Evolutionary conservation across 495 filamentous ascomycete genomes (phyloP), one percentile per base, ranked within the genome.

Genomic region (Aspergillus wentii): DNA sequence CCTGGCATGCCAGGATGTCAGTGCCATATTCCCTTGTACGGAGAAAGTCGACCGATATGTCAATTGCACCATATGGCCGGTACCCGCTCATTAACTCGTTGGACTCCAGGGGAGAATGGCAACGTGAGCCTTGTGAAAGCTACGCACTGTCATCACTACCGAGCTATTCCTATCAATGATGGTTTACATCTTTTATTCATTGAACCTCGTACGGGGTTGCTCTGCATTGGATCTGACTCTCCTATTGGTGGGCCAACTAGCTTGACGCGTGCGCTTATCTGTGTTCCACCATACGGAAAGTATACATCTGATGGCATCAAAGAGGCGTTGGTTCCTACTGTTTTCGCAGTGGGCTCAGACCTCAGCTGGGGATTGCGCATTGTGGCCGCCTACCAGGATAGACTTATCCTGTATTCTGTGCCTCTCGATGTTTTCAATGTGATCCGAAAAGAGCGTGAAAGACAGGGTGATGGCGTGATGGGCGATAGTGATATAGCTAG

Each of bases 121-220:
- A 46, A 49, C 8, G 41, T 64, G n/a, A 57, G 51, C 21, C 47
- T 65, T 17, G 48, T 69, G 15, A 56, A 58, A 14, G 59, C 66
- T 15, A 66, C 61, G 0, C 66, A 70, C 40, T 74, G 67, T 18
- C 80, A 86, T 47, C 80, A 88, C 48, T 84, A 79, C 46, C 73
- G 71, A 8, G 83, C 83, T 5, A 60, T 84, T 3, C 84, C 84
- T 1, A 61, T 86, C 29, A 79, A 79, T 43, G 83, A 87, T 54
- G 82, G 83, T 1, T 65, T 75, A 27, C 79, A 86, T 43, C 65
- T 88, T 21, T 58, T 86, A 16, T 88, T 85, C 61, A 79, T 78
- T 7, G 83, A 87, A 41, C 81, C 82, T 4, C 59, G 59, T 5
- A 75, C 70, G 14, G 71, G 68, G 5, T 40, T 68, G 3, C 64